Base-by-base conservation (phyloP, 2,329 filamentous ascomycete species). In the Mycocentrospora acerina region DNA sequence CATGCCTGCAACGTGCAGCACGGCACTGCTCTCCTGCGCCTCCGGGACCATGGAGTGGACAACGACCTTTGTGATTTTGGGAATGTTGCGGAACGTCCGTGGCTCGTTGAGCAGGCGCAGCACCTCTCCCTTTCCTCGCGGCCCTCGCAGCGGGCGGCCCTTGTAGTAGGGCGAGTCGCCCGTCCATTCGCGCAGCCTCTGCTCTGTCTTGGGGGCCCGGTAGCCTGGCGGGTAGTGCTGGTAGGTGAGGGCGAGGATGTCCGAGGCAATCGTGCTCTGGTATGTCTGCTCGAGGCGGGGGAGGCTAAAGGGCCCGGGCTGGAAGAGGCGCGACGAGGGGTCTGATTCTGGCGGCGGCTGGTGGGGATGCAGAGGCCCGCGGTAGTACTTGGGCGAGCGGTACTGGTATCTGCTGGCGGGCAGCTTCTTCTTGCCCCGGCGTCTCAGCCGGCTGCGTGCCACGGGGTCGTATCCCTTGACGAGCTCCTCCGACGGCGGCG, bases 131-230 rank as follows among this genome's bases (percentile, higher is more conserved):
- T 82, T 80, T 51, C 93, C 93, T 59, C 91, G 81, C 4, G 93
- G 93, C 1, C 85, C 88, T 49, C 93, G 84, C 51, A 88, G 80
- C 4, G 88, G 86, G 57, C 93, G 80, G 70, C 95, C 95, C 73
- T 90, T 88, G 76, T 90, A 90, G 72, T 98, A 98, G 2, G 91
- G 93, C 7, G 88, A 95, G 35, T 85, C 87, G 56, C 85, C 90
- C 44, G 91, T 86, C 93, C 93, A 98, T 57, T 79, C 73, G 40
- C 93, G 82, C 55, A 97, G 73, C 47, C 88, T 82, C 44, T 88
- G 81, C 2, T 74, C 70, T 4, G 73, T 68, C 60, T 77, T 77
- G 13, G 77, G 71, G 9, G 75, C 66, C 66, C 76, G 63, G 72
- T 85, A 86, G 42, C 90, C 90, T 0, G 90, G 90, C 2, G 89